Conservation (phyloP, 495 filamentous ascomycete species). For the Oidiodendron maius region DNA sequence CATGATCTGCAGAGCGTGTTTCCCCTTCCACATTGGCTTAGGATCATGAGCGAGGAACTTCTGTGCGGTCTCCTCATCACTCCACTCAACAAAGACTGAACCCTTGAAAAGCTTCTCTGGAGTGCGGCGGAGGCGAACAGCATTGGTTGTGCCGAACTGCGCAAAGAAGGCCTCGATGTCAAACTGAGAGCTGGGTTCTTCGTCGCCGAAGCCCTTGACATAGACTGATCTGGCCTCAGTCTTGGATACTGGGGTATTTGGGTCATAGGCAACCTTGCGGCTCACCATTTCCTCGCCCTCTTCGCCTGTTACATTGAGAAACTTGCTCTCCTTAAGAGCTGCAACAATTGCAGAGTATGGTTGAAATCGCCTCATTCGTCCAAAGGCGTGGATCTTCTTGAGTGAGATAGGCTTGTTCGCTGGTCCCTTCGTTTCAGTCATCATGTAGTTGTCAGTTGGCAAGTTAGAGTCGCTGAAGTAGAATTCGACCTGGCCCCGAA, state of each 20-base stretch:
- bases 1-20: constrained; percentile 67
- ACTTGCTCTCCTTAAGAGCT: constrained; percentile 67
- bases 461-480: constrained; percentile 96
- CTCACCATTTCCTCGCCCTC: constrained; percentile 56
- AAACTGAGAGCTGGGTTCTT: constrained; percentile 72
- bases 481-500: constrained; percentile 90
- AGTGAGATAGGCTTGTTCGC: constrained; percentile 76
- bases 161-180: constrained; percentile 91
- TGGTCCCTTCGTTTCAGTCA: constrained; percentile 64
- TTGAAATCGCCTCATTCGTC: constrained; percentile 90
- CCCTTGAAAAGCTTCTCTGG: constrained; percentile 73
- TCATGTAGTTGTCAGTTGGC: constrained; percentile 78
- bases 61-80: constrained; percentile 63
- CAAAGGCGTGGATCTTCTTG: constrained; percentile 72
- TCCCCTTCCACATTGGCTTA: constrained; percentile 75
- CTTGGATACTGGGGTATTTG: constrained; percentile 22
- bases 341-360: constrained; percentile 73
- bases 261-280: constrained; percentile 64
- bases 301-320: constrained; percentile 61
- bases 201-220: constrained; percentile 83
- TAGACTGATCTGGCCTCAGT: constrained; percentile 35
- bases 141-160: constrained; percentile 68
- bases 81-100: constrained; percentile 91
- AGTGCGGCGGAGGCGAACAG: constrained; percentile 83
- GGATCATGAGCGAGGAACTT: constrained; percentile 71